A percentile compares a stretch with the other conserved stretches of the same genome.
Conservation (phyloP, 148 eudicot species). For the Dysphania ambrosioides region DNA sequence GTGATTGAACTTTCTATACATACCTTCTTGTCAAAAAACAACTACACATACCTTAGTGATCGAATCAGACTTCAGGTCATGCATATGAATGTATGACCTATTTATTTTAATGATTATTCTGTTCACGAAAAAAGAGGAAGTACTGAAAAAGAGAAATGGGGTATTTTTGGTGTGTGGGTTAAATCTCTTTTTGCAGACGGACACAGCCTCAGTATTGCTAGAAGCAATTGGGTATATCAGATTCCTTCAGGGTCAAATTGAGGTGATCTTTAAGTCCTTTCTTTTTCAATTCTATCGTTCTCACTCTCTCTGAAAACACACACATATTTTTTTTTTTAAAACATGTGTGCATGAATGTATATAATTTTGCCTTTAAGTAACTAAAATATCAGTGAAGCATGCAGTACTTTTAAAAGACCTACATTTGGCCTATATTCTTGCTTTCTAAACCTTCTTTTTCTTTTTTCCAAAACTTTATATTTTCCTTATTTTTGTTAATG, state of each 20-base stretch:
- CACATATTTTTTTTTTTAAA: too few species aligned
- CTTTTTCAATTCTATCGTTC: too few species aligned
- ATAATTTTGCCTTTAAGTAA: not conserved
- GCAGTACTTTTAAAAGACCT: conserved; percentile 20
- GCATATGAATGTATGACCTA: not conserved
- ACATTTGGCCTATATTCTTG: conserved; percentile 15
- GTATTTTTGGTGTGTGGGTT: conserved; percentile 12
- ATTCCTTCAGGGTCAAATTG: conserved; percentile 84
- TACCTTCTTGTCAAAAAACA: too few species aligned
- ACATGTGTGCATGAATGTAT: not conserved
- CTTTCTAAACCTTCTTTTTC: conserved; percentile 32
- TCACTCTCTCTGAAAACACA: too few species aligned
- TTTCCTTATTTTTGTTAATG: not conserved
- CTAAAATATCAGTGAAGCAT: conserved; percentile 27
- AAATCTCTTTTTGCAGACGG: conserved; percentile 66
- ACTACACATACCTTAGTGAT: too few species aligned
- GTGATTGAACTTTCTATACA: too few species aligned
- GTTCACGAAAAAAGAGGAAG: conserved; percentile 9
- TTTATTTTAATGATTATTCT: not conserved
- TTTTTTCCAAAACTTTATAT: conserved; percentile 9
- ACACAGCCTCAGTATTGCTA: conserved; percentile 86
- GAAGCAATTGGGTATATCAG: conserved; percentile 89
- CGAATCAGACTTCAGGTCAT: not conserved
- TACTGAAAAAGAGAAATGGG: conserved; percentile 23
- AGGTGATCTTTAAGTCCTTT: conserved; percentile 51